Conservation (phyloP, 768 basidiomycete species). For the Boletus sp. region DNA sequence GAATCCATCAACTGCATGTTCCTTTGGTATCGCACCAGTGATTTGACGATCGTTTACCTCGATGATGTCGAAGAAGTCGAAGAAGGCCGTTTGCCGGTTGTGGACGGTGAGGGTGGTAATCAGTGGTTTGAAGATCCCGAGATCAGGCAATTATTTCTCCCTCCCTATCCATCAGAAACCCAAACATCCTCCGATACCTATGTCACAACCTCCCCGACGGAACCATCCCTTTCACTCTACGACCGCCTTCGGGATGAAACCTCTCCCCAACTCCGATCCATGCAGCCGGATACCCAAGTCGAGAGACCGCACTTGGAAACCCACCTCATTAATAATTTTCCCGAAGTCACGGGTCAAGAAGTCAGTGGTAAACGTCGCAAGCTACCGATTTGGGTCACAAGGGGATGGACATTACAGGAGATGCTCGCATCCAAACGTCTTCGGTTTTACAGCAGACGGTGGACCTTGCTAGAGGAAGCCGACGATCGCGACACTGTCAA, state of each 20-base stretch:
- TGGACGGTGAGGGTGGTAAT: not conserved
- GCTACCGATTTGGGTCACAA: slow-evolving; percentile 18
- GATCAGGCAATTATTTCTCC: slow-evolving; percentile 13
- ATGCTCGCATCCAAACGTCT: slow-evolving; percentile 26
- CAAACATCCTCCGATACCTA: slow-evolving; percentile 2
- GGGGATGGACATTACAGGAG: slow-evolving; percentile 32
- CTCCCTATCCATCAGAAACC: not conserved
- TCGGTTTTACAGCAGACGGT: slow-evolving; percentile 28
- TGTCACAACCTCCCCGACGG: not conserved
- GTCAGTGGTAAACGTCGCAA: slow-evolving; percentile 4
- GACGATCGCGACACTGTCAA: slow-evolving; percentile 15
- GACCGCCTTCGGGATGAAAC: not conserved
- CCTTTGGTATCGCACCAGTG: slow-evolving; percentile 26
- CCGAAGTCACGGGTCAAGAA: not conserved
- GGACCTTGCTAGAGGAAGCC: slow-evolving; percentile 26
- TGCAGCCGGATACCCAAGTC: slow-evolving; percentile 23
- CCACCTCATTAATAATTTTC: slow-evolving; percentile 13
- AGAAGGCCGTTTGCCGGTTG: slow-evolving; percentile 11
- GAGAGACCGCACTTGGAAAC: slow-evolving; percentile 9
- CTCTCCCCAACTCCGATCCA: slow-evolving; percentile 3
- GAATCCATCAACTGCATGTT: slow-evolving; percentile 34
- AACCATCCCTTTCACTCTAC: slow-evolving; percentile 7
- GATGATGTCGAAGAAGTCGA: slow-evolving; percentile 25
- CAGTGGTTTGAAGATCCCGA: slow-evolving; percentile 19
- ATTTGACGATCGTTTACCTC: slow-evolving; percentile 30